Conservation (phyloP, 2,329 filamentous ascomycete genomes). For the Exophiala dermatitidis region DNA sequence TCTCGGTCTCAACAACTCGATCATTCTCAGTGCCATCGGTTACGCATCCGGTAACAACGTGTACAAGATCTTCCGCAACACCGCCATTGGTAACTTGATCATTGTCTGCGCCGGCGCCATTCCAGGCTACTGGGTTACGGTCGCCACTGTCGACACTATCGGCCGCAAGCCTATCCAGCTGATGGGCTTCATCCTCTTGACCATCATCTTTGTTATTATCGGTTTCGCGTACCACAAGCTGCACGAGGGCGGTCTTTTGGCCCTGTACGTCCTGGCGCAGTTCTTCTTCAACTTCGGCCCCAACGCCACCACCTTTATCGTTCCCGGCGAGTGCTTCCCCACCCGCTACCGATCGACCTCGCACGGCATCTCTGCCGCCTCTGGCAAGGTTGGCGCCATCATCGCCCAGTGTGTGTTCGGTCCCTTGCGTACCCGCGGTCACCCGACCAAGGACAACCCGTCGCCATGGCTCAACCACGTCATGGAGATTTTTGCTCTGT, state of each 20-base stretch:
- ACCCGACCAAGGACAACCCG: constrained; percentile 44
- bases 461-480: constrained; percentile 64
- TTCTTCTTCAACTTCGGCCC: constrained; percentile 62
- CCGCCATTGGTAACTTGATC: constrained; percentile 70
- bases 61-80: constrained; percentile 65
- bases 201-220: constrained; percentile 55
- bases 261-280: constrained; percentile 57
- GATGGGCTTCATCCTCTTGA: constrained; percentile 53
- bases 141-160: constrained; percentile 64
- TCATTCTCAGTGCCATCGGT: constrained; percentile 64
- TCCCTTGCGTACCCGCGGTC: constrained; percentile 54
- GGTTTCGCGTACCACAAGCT: constrained; percentile 54
- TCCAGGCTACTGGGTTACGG: constrained; percentile 75
- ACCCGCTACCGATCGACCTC: constrained; percentile 56
- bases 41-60: constrained; percentile 58
- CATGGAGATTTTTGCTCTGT: constrained; percentile 47
- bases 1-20: constrained; percentile 67
- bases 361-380: constrained; percentile 60
- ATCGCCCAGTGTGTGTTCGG: constrained; percentile 60
- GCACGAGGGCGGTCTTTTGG: constrained; percentile 46
- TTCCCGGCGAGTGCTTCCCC: constrained; percentile 59
- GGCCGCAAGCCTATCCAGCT: constrained; percentile 72
- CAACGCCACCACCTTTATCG: constrained; percentile 59
- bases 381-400: constrained; percentile 62
- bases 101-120: constrained; percentile 71